Evolutionary conservation across 2,329 filamentous ascomycete genomes (phyloP).

Genomic region (Ophiocordyceps australis): DNA sequence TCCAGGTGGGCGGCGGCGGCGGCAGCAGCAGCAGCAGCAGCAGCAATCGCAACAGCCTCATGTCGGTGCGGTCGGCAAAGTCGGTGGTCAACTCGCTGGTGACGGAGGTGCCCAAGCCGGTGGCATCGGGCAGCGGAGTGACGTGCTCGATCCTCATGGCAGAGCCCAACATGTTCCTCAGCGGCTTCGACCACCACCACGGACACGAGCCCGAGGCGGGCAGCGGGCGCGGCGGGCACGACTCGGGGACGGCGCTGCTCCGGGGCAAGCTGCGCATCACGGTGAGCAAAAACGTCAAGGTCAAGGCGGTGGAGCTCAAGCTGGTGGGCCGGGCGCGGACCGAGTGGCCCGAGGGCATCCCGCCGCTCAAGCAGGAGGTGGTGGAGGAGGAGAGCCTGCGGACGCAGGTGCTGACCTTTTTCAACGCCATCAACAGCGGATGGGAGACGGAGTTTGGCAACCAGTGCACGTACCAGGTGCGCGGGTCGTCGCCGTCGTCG

Average conservation of each 20-base stretch:
- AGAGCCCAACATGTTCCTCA: slow-evolving; percentile 65
- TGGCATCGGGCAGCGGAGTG: slow-evolving; percentile 63
- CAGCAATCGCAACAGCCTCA: slow-evolving; percentile 27
- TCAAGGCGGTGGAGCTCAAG: slow-evolving; percentile 78
- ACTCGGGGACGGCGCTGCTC: slow-evolving; percentile 70
- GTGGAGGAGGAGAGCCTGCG: slow-evolving; percentile 73
- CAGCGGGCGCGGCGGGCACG: slow-evolving; percentile 28
- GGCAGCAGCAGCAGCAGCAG: background rate
- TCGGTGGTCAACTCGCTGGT: slow-evolving; percentile 29
- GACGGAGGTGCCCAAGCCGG: slow-evolving; percentile 47
- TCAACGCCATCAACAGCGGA: slow-evolving; percentile 53
- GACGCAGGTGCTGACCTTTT: slow-evolving; percentile 81
- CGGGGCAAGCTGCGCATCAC: slow-evolving; percentile 68
- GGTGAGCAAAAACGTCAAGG: slow-evolving; percentile 77
- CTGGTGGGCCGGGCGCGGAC: slow-evolving; percentile 74
- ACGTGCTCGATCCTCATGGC: slow-evolving; percentile 56
- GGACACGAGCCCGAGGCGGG: no score
- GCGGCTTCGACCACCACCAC: slow-evolving; percentile 59
- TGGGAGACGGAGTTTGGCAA: slow-evolving; percentile 46
- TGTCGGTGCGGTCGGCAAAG: slow-evolving; percentile 32
- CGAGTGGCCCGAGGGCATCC: slow-evolving; percentile 93
- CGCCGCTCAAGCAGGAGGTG: slow-evolving; percentile 67
- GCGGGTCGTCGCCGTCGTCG: slow-evolving; percentile 7
- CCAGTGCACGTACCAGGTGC: slow-evolving; percentile 37
- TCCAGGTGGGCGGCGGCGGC: slow-evolving; percentile 6